Percentiles rank a stretch among this genome's conserved stretches.
Conservation (phyloP, 75 land plant species). For the Azolla pinnata region DNA sequence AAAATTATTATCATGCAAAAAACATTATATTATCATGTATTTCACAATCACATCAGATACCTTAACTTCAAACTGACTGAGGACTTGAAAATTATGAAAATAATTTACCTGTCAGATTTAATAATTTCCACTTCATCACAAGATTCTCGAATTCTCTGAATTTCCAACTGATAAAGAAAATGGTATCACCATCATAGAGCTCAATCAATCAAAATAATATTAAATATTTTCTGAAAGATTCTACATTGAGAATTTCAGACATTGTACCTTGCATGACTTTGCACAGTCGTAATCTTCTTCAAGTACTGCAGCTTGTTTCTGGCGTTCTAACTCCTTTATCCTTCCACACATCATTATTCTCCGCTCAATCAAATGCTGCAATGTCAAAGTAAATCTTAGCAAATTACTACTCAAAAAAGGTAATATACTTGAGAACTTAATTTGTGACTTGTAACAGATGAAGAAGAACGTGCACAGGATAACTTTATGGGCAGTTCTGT, state of each 20-base stretch:
- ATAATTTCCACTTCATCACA: not conserved
- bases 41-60: too few species aligned
- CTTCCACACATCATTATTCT: constrained; percentile 10
- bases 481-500: too few species aligned
- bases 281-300: constrained; percentile 27
- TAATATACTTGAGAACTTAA: too few species aligned
- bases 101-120: not conserved
- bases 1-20: too few species aligned
- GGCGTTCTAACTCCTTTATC: constrained; percentile 20
- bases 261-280: constrained; percentile 22
- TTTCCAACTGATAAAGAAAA: not conserved
- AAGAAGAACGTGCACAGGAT: too few species aligned
- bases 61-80: too few species aligned
- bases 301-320: constrained; percentile 22
- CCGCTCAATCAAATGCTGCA: constrained; percentile 17
- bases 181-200: not conserved
- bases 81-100: too few species aligned
- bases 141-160: not conserved
- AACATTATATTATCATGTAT: too few species aligned
- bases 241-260: not conserved
- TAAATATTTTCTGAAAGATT: not conserved
- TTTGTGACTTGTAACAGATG: too few species aligned
- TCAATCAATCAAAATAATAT: not conserved
- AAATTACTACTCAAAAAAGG: too few species aligned
- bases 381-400: too few species aligned